These are phyloP conservation scores for Arachis hypogaea DNA, from an alignment of 306 rosid genomes.

Conservation along the genomic window DNA sequence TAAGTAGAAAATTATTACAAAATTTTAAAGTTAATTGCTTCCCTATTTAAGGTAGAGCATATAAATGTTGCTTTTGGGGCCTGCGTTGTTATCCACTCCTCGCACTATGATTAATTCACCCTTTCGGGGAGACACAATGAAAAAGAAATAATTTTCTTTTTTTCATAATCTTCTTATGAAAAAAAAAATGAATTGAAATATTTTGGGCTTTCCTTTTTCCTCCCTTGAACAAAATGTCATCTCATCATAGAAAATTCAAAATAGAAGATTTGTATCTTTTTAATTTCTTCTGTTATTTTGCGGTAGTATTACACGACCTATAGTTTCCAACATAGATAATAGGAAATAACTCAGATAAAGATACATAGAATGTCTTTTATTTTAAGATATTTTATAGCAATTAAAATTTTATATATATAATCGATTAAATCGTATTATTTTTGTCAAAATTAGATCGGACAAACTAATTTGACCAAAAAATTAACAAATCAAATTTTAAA, in stretches of 20 bases:
- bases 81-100: slow-evolving; percentile 23
- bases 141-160: slow-evolving; percentile 1
- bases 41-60: background rate
- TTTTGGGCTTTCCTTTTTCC: background rate
- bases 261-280: background rate
- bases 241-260: background rate
- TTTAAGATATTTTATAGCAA: no score
- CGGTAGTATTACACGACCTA: background rate
- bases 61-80: background rate
- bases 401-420: no score
- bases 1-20: no score
- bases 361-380: no score
- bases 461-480: no score
- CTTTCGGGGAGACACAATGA: background rate
- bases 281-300: background rate
- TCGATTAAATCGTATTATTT: no score
- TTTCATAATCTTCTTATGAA: background rate
- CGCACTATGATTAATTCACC: slow-evolving; percentile 9
- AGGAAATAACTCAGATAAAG: no score
- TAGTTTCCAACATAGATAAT: background rate
- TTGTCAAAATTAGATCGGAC: no score
- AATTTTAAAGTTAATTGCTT: background rate
- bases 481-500: no score
- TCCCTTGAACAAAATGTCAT: background rate
- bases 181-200: no score